These are phyloP conservation scores for Cucurbita argyrosperma DNA, from an alignment of 306 rosid species.

Conservation along the genomic window DNA sequence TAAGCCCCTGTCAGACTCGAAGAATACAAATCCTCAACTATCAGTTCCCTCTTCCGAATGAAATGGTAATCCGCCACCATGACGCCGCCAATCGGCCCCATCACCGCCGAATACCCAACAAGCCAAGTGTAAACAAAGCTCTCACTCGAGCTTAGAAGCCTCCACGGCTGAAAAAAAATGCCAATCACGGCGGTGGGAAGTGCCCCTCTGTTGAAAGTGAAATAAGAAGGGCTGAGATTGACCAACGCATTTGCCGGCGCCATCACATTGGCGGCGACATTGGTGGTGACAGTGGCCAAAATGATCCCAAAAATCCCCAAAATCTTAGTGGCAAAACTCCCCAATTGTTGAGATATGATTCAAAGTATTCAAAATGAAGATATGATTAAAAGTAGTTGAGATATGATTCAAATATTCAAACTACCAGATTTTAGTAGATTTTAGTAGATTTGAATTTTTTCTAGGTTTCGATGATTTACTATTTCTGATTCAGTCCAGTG, in stretches of 20 bases:
- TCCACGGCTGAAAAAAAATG: slow-evolving; percentile 80
- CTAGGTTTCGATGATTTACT: too few relatives aligned
- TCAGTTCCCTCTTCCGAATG: slow-evolving; percentile 20
- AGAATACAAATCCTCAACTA: slow-evolving; percentile 51
- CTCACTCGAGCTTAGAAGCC: slow-evolving; percentile 78
- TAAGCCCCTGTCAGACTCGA: slow-evolving; percentile 42
- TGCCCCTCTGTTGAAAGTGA: slow-evolving; percentile 66
- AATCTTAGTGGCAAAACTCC: slow-evolving; percentile 38
- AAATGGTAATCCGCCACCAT: slow-evolving; percentile 52
- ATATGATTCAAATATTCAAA: too few relatives aligned
- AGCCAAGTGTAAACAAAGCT: slow-evolving; percentile 87
- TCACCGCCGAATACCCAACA: slow-evolving; percentile 71
- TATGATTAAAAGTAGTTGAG: too few relatives aligned
- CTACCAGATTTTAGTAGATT: too few relatives aligned
- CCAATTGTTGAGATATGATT: too few relatives aligned
- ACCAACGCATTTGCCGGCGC: slow-evolving; percentile 90
- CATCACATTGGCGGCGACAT: slow-evolving; percentile 83
- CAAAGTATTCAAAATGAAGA: too few relatives aligned
- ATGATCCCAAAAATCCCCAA: slow-evolving; percentile 68
- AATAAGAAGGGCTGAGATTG: slow-evolving; percentile 49
- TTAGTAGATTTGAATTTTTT: too few relatives aligned
- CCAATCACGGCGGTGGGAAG: slow-evolving; percentile 63
- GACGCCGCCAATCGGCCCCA: slow-evolving; percentile 83
- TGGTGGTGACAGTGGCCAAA: slow-evolving; percentile 66
- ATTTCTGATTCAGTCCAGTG: too few relatives aligned